Base-by-base conservation (phyloP, 2,329 filamentous ascomycete genomes). In the Colletotrichum sp. region DNA sequence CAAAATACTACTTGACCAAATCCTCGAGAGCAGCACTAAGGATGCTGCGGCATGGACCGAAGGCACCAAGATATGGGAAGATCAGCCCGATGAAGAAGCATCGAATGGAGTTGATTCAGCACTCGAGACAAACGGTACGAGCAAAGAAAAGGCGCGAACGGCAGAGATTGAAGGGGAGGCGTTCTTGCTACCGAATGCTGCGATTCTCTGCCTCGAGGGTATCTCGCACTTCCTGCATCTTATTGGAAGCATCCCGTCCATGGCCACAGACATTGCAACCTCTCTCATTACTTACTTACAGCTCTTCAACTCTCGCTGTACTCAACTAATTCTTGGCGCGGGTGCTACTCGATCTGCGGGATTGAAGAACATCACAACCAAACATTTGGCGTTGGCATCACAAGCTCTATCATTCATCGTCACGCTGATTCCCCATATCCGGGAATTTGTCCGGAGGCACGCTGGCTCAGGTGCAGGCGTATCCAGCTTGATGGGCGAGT, bases 331-430 rank as follows among this genome's bases (percentile, higher is more conserved):
- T 78, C 92, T 99, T 8, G 97, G 97, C 2, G 97, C 97, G 2
- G 97, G 97, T 6, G 97, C 97, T 6, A 98, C 95, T 7, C 90
- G 92, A 44, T 96, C 94, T 28, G 97, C 96, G 2, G 96, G 96
- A 0, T 88, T 99, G 24, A 98, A 96, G 83, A 98, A 98, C 81
- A 99, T 99, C 83, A 98, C 95, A 1, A 98, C 97, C 1, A 97
- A 97, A 80, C 96, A 99, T 85, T 90, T 99, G 3, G 96, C 97
- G 0, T 92, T 99, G 21, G 96, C 97, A 4, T 96, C 95, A 0
- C 96, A 98, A 84, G 95, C 96, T 0, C 86, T 99, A 24, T 94
- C 94, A 60, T 98, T 99, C 83, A 92, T 98, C 62, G 94, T 96
- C 28, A 93, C 95, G 0, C 88, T 99, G 3, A 93, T 98, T 6